Evolutionary conservation across 2,329 filamentous ascomycete genomes (phyloP).

Genomic region (Akanthomyces lecanii): DNA sequence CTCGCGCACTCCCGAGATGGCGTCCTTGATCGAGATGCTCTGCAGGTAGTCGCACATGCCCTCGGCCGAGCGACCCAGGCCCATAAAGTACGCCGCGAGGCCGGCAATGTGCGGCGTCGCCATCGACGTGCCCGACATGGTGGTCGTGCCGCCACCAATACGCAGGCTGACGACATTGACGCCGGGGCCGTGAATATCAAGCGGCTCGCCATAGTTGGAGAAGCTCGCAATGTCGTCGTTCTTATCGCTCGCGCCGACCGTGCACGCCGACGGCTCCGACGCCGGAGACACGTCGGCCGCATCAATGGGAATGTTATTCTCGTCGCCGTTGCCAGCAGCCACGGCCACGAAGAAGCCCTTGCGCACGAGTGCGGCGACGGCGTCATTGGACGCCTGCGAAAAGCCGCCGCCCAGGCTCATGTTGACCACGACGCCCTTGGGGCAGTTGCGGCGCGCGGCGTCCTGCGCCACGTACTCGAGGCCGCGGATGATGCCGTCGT

Average conservation of each 20-base stretch:
- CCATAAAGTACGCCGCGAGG: constrained; percentile 24
- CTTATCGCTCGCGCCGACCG: constrained; percentile 25
- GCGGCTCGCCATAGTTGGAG: constrained; percentile 36
- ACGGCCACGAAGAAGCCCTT: constrained; percentile 21
- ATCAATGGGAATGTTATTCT: background rate
- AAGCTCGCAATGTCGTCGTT: constrained; percentile 33
- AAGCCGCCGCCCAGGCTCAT: constrained; percentile 34
- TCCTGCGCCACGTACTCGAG: constrained; percentile 30
- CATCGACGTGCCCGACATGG: constrained; percentile 45
- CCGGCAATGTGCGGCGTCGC: constrained; percentile 41
- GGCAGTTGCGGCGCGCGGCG: constrained; percentile 23
- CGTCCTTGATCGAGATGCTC: background rate
- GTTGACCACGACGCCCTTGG: constrained; percentile 36
- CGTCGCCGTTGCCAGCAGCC: constrained; percentile 20
- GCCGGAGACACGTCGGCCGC: constrained; percentile 19
- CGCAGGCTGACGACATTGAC: background rate
- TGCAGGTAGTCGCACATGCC: constrained; percentile 4
- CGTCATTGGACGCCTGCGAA: constrained; percentile 25
- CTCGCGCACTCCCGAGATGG: background rate
- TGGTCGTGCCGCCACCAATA: constrained; percentile 12
- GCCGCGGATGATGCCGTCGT: constrained; percentile 25
- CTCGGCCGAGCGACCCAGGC: background rate
- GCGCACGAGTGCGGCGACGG: constrained; percentile 30
- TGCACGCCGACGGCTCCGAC: constrained; percentile 22
- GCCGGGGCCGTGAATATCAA: constrained; percentile 48